Percentiles rank a stretch among this genome's conserved stretches.
Conservation (phyloP, 2,329 filamentous ascomycete species). For the Monosporascus ibericus region DNA sequence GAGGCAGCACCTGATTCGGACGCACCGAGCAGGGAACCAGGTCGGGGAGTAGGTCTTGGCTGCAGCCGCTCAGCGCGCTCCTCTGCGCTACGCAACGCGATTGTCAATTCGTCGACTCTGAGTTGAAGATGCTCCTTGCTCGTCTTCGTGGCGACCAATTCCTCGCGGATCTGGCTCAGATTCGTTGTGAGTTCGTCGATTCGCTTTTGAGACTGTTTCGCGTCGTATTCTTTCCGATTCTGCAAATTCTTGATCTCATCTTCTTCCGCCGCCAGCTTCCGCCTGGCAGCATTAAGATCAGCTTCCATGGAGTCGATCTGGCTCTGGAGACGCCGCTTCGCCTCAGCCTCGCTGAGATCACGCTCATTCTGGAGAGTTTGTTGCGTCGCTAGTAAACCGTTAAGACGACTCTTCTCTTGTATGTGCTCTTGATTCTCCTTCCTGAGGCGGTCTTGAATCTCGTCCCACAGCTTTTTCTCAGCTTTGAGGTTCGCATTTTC, state of each 20-base stretch:
- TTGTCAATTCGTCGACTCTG: slow-evolving; percentile 80
- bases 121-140: slow-evolving; percentile 83
- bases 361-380: slow-evolving; percentile 91
- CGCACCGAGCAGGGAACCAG: slow-evolving; percentile 36
- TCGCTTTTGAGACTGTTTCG: slow-evolving; percentile 79
- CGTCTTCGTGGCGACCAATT: slow-evolving; percentile 80
- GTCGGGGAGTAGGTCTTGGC: slow-evolving; percentile 64
- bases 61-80: slow-evolving; percentile 79
- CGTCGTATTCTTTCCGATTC: slow-evolving; percentile 83
- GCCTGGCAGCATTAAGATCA: slow-evolving; percentile 72
- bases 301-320: slow-evolving; percentile 74
- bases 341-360: slow-evolving; percentile 76
- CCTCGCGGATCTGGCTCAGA: slow-evolving; percentile 75
- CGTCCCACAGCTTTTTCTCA: slow-evolving; percentile 91
- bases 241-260: slow-evolving; percentile 81
- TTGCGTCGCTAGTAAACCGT: slow-evolving; percentile 73
- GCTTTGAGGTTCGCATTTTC: slow-evolving; percentile 91
- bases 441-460: slow-evolving; percentile 79
- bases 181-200: slow-evolving; percentile 86
- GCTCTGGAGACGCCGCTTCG: slow-evolving; percentile 69
- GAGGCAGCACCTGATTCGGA: slow-evolving; percentile 33
- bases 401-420: slow-evolving; percentile 79
- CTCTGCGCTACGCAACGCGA: slow-evolving; percentile 83
- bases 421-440: slow-evolving; percentile 82
- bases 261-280: slow-evolving; percentile 73